A percentile compares a stretch with the other conserved stretches of the same genome.
Conservation (phyloP, 192 early-diverging fungal species). For the Rhizophlyctis rosea region DNA sequence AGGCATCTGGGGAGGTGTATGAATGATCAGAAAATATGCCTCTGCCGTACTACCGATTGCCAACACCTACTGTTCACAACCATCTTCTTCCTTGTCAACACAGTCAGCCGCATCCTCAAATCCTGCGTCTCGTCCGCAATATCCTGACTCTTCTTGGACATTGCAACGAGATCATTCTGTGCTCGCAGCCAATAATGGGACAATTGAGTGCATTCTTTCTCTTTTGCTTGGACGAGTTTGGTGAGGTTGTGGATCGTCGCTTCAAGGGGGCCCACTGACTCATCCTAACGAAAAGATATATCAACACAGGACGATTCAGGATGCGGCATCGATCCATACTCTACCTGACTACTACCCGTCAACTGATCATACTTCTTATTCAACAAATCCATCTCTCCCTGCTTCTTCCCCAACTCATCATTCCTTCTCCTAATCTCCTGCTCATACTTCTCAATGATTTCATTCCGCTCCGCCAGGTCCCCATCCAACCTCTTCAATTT, state of each 20-base stretch:
- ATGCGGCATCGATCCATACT: not conserved
- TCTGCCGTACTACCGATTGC: not conserved
- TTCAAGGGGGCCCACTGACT: slow-evolving; percentile 57
- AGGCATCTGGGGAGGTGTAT: slow-evolving; percentile 29
- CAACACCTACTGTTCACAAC: slow-evolving; percentile 51
- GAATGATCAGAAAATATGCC: not conserved
- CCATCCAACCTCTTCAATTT: slow-evolving; percentile 34
- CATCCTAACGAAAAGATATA: slow-evolving; percentile 34
- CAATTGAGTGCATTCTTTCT: slow-evolving; percentile 52
- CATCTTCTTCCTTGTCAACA: slow-evolving; percentile 55
- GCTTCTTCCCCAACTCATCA: slow-evolving; percentile 58
- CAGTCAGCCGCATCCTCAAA: slow-evolving; percentile 52
- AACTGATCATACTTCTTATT: slow-evolving; percentile 62
- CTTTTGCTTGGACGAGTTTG: slow-evolving; percentile 47
- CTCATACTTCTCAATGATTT: slow-evolving; percentile 61
- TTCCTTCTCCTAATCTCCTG: slow-evolving; percentile 54
- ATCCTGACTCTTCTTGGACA: slow-evolving; percentile 42
- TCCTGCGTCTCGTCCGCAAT: slow-evolving; percentile 50
- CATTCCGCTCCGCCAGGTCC: slow-evolving; percentile 48
- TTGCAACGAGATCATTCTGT: slow-evolving; percentile 57
- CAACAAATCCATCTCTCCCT: slow-evolving; percentile 56
- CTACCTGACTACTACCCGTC: slow-evolving; percentile 42
- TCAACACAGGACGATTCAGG: not conserved
- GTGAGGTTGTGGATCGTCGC: slow-evolving; percentile 62
- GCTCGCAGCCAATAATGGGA: slow-evolving; percentile 58